A percentile compares a stretch with the other conserved stretches of the same genome.
phyloP scores from a whole-genome alignment of 2,329 filamentous ascomycete genomes.

The Macrophomina pseudophaseolina region DNA sequence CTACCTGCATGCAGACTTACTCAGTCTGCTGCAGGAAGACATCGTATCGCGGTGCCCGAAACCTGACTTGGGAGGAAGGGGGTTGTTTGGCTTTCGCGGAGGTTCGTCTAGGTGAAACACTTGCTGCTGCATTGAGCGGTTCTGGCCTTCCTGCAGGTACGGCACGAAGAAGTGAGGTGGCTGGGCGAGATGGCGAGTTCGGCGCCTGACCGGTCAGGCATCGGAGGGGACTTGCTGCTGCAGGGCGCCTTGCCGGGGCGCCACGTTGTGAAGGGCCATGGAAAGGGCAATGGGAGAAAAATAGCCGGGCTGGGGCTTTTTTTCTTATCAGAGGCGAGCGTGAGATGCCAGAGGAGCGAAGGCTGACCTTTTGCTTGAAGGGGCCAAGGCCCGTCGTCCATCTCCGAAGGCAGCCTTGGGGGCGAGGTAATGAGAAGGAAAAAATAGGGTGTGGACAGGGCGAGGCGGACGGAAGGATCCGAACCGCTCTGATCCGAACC shows the following conservation, averaged over 20 bases:
- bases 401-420: background rate
- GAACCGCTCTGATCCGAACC: constrained; percentile 1
- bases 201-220: constrained; percentile 23
- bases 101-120: constrained; percentile 18
- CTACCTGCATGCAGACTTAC: background rate
- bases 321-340: background rate
- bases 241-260: constrained; percentile 13
- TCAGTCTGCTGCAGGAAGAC: background rate
- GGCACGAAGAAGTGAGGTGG: background rate
- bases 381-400: background rate
- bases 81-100: background rate
- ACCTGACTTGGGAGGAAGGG: too few relatives aligned
- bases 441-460: constrained; percentile 6
- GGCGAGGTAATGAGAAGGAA: background rate
- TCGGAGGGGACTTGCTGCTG: background rate
- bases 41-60: too few relatives aligned
- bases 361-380: background rate
- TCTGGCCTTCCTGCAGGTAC: background rate
- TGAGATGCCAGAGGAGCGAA: background rate
- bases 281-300: too few relatives aligned
- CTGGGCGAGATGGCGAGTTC: background rate
- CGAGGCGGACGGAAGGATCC: constrained; percentile 10
- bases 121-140: background rate
- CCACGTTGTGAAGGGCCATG: background rate
- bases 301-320: background rate